Conservation (phyloP, 1,139 yeast species). For the Yamadazyma diospyri region DNA sequence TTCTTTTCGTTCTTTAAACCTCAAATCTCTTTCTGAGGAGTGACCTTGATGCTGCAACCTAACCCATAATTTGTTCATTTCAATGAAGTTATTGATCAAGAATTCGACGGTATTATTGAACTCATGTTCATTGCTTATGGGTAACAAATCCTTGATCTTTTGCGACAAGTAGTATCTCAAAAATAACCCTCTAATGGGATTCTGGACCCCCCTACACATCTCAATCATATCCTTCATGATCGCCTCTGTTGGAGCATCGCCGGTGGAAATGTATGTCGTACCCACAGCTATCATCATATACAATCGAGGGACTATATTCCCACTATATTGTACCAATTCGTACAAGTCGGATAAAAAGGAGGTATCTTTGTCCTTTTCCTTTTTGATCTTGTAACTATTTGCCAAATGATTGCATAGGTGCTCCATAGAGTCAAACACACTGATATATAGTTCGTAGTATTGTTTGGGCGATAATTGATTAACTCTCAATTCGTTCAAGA, state of each 20-base stretch:
- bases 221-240: conserved; percentile 95
- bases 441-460: conserved; percentile 87
- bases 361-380: conserved; percentile 22
- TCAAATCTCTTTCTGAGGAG: conserved; percentile 70
- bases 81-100: conserved; percentile 82
- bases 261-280: conserved; percentile 75
- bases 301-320: conserved; percentile 85
- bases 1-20: conserved; percentile 81
- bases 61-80: conserved; percentile 98
- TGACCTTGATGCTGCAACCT: conserved; percentile 95
- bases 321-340: conserved; percentile 93
- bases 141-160: conserved; percentile 70
- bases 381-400: conserved; percentile 55
- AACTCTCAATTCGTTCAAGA: conserved; percentile 79
- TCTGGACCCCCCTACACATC: conserved; percentile 98
- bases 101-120: conserved; percentile 67
- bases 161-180: conserved; percentile 86
- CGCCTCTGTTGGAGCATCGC: conserved; percentile 79
- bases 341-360: conserved; percentile 88
- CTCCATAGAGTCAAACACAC: conserved; percentile 81
- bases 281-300: conserved; percentile 96
- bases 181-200: conserved; percentile 87
- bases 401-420: conserved; percentile 61
- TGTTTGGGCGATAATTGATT: conserved; percentile 80
- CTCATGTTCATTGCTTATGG: conserved; percentile 43